Conservation (phyloP, 768 basidiomycete species). For the Calocybe gangraenosa region DNA sequence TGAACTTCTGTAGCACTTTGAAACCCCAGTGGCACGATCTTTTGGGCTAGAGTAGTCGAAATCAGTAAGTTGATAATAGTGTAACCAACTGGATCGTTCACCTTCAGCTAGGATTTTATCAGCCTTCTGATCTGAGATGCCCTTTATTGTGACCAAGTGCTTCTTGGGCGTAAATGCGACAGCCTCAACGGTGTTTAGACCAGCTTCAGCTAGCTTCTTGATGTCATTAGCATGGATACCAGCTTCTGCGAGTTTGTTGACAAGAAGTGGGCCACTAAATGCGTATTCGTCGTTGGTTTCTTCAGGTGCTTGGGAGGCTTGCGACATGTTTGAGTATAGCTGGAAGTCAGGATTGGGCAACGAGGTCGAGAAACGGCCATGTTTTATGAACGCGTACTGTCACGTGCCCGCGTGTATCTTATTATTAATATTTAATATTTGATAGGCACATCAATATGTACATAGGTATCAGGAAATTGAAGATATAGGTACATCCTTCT, state of each 20-base stretch:
- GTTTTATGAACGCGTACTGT: conserved; percentile 11
- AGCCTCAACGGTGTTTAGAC: conserved; percentile 90
- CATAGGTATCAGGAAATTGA: too few species aligned
- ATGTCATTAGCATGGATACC: conserved; percentile 89
- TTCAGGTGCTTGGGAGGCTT: conserved; percentile 43
- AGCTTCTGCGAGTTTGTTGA: conserved; percentile 81
- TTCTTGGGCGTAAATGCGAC: conserved; percentile 98
- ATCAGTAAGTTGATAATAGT: neutral
- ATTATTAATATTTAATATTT: too few species aligned
- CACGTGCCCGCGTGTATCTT: conserved; percentile 17
- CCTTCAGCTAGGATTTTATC: conserved; percentile 95
- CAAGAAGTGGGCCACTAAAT: conserved; percentile 77
- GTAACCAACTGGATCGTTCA: conserved; percentile 28
- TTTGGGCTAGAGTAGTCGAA: conserved; percentile 58
- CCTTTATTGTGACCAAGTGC: conserved; percentile 83
- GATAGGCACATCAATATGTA: too few species aligned
- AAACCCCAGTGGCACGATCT: conserved; percentile 96
- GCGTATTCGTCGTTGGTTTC: conserved; percentile 54
- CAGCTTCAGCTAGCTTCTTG: conserved; percentile 92
- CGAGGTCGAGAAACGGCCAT: conserved; percentile 2
- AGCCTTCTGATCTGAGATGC: conserved; percentile 95
- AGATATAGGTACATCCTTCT: conserved; percentile 35
- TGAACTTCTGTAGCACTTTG: conserved; percentile 98
- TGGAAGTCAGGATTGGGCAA: conserved; percentile 1
- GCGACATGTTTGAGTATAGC: conserved; percentile 45